A percentile compares a stretch with the other conserved stretches of the same genome.
phyloP scores from a whole-genome alignment of 2,329 filamentous ascomycete genomes.

The Teratosphaeria pseudoeucalypti region DNA sequence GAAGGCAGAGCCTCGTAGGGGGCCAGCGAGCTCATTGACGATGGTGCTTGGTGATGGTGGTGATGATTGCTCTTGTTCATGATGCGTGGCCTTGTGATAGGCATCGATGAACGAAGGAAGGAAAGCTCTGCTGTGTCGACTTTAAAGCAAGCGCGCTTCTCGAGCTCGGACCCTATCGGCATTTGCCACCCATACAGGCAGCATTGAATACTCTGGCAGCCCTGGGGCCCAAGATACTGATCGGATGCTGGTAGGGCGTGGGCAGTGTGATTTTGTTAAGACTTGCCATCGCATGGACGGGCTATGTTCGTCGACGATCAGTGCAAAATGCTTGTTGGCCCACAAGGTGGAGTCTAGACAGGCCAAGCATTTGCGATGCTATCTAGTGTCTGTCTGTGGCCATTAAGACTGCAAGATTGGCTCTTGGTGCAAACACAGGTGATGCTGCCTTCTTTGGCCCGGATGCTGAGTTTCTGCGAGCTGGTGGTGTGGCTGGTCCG shows the following conservation, averaged over 20 bases:
- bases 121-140: neutral
- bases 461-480: neutral
- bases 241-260: neutral
- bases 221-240: neutral
- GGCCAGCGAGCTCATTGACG: neutral
- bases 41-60: neutral
- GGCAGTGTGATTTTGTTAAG: too few relatives aligned
- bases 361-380: neutral
- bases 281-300: too few relatives aligned
- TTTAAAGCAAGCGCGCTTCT: neutral
- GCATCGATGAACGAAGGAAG: neutral
- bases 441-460: neutral
- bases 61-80: neutral
- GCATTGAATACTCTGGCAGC: too few relatives aligned
- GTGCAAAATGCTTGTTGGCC: too few relatives aligned
- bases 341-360: neutral
- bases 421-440: neutral
- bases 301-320: too few relatives aligned
- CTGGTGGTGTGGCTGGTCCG: neutral
- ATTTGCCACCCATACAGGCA: neutral
- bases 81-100: neutral
- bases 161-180: neutral
- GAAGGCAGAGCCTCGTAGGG: neutral
- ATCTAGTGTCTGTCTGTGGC: neutral
- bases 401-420: neutral